phyloP scores from a whole-genome alignment of 495 filamentous ascomycete species.

The Aspergillus bridgeri region DNA sequence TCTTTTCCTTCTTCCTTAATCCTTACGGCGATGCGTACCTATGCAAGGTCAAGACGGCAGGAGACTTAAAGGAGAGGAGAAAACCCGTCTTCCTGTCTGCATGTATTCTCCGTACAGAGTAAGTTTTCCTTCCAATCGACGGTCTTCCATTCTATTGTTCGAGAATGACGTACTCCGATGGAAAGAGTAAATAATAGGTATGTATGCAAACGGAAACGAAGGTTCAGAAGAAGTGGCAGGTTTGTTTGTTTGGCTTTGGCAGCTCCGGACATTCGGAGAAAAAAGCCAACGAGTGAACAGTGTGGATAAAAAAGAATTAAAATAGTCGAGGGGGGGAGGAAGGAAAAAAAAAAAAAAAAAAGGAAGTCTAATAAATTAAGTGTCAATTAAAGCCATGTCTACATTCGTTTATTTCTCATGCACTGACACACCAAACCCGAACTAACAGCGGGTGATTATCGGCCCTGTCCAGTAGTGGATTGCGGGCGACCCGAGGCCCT shows the following conservation, averaged over 20 bases:
- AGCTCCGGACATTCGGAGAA: neutral
- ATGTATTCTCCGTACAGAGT: too few species aligned
- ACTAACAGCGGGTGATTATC: constrained; percentile 9
- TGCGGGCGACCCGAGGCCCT: constrained; percentile 2
- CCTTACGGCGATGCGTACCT: neutral
- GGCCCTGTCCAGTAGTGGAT: neutral
- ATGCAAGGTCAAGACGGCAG: neutral
- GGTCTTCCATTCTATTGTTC: neutral
- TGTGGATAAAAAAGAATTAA: too few species aligned
- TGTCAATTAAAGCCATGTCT: constrained; percentile 4
- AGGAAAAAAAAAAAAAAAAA: neutral
- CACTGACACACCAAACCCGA: constrained; percentile 3
- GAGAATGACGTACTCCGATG: neutral
- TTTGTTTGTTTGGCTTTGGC: neutral
- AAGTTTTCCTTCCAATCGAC: neutral
- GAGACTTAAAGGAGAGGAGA: neutral
- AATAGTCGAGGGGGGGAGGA: too few species aligned
- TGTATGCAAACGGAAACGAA: too few species aligned
- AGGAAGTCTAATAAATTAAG: constrained; percentile 1
- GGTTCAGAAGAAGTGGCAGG: too few species aligned
- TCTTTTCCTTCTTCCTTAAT: neutral
- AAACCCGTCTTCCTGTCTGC: neutral
- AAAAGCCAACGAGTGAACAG: too few species aligned
- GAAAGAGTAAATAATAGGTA: neutral
- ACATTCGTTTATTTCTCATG: neutral